Conservation (phyloP, 2,329 filamentous ascomycete genomes). For the Talaromyces sp. region DNA sequence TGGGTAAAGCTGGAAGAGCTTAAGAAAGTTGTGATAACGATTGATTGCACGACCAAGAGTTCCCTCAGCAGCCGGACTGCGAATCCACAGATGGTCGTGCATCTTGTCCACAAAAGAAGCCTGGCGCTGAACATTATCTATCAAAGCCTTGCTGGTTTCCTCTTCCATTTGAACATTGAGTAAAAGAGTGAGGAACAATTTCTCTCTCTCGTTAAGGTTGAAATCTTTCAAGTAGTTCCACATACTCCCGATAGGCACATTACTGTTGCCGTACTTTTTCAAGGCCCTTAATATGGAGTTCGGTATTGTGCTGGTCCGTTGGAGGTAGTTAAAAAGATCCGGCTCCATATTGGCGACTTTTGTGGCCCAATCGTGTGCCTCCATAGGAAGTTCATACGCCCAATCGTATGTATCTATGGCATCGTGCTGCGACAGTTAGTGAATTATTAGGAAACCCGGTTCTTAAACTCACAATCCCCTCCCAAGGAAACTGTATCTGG, state of each 20-base stretch:
- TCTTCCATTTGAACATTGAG: not conserved
- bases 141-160: constrained; percentile 11
- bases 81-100: constrained; percentile 34
- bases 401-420: constrained; percentile 2
- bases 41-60: constrained; percentile 30
- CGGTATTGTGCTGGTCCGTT: not conserved
- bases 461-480: constrained; percentile 8
- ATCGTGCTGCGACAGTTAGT: not conserved
- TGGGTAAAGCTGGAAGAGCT: constrained; percentile 25
- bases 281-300: not conserved
- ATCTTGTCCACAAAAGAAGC: constrained; percentile 38
- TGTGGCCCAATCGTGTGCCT: not conserved
- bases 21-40: constrained; percentile 36
- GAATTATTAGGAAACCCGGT: not conserved
- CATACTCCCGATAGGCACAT: constrained; percentile 4
- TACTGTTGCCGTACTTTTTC: not conserved
- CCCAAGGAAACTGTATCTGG: constrained; percentile 13
- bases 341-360: constrained; percentile 8
- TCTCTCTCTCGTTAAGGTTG: not conserved
- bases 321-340: constrained; percentile 10
- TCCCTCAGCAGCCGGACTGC: constrained; percentile 27
- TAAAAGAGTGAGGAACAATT: not conserved
- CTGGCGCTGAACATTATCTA: constrained; percentile 33
- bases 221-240: not conserved
- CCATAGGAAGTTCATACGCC: not conserved